phyloP scores from a whole-genome alignment of 148 eudicot genomes.

The Nepenthes mirabilis region DNA sequence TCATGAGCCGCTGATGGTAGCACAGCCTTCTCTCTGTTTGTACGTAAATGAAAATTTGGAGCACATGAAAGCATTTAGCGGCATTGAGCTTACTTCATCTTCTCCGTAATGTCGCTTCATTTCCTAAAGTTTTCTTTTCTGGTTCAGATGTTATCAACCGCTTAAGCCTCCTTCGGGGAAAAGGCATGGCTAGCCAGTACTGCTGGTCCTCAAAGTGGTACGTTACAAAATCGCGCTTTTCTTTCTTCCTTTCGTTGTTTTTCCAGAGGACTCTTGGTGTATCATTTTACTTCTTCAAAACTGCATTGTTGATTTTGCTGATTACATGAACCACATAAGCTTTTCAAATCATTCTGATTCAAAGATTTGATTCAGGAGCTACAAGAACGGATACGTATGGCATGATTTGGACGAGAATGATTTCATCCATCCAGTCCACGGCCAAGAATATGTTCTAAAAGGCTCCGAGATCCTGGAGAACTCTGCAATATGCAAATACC shows the following conservation, averaged over 20 bases:
- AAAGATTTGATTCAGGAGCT: slow-evolving; percentile 37
- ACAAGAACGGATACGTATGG: slow-evolving; percentile 87
- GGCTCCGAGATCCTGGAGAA: slow-evolving; percentile 63
- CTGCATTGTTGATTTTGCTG: neutral
- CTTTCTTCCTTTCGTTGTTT: neutral
- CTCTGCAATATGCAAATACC: slow-evolving; percentile 15
- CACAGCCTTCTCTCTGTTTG: neutral
- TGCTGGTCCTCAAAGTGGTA: slow-evolving; percentile 92
- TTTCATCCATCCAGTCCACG: slow-evolving; percentile 73
- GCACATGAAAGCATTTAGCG: too few species aligned
- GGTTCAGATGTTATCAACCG: slow-evolving; percentile 62
- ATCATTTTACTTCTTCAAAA: neutral
- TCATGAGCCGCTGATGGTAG: neutral
- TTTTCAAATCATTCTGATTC: neutral
- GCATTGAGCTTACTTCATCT: neutral
- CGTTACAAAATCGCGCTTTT: neutral
- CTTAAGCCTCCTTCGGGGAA: slow-evolving; percentile 74
- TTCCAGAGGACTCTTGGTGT: neutral
- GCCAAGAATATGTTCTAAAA: slow-evolving; percentile 76
- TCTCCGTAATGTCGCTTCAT: neutral
- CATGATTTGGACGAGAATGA: slow-evolving; percentile 69
- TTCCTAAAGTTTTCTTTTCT: neutral
- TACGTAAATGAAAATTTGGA: neutral
- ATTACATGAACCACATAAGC: neutral
- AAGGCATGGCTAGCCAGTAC: slow-evolving; percentile 64